Base-by-base conservation (phyloP, 495 filamentous ascomycete genomes). In the Sabuloglossum arenarium region DNA sequence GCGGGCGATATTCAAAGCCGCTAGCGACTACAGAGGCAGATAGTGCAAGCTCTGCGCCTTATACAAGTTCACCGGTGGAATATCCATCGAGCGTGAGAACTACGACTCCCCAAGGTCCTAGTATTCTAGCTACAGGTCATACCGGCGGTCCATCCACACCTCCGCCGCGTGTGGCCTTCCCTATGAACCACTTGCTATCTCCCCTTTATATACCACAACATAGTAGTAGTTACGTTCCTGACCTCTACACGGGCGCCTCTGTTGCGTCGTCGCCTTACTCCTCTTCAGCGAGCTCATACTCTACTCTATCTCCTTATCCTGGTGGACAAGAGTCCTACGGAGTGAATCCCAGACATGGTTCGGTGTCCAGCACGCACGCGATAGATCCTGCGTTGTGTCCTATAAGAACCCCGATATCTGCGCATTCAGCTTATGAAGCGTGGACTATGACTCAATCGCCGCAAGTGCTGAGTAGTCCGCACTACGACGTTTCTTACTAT, bases 391-490 rank as follows among this genome's bases (percentile, higher is more conserved):
- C 47, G 47, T 51, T 51, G 47, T 51, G 23, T 29, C 47, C 47
- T 27, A 30, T 30, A 51, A 51, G 47, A 30, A 51, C 24, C 14
- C 24, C 47, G 1, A 5, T 51, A 14, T 51, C 47, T 14, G 11
- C 47, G 24, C 47, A 51, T 5, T 29, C 47, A 6, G 16, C 9
- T 19, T 51, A 51, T 51, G 47, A 51, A 6, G 16, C 47, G 47
- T 51, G 47, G 47, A 12, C 47, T 51, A 6, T 51, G 11, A 3
- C 28, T 14, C 47, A 51, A 51, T 51, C 47, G 25, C 47, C 47
- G 25, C 47, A 51, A 29, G 47, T 51, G 28, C 47, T 51, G 28
- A 51, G 47, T 23, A 51, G 47, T 51, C 47, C 47, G 39, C 39
- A 43, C 23, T 51, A 29, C 47, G 47, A 51, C 45, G 45, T 23